phyloP scores from a whole-genome alignment of 139 green algal genomes.

The Microglena sp. region DNA sequence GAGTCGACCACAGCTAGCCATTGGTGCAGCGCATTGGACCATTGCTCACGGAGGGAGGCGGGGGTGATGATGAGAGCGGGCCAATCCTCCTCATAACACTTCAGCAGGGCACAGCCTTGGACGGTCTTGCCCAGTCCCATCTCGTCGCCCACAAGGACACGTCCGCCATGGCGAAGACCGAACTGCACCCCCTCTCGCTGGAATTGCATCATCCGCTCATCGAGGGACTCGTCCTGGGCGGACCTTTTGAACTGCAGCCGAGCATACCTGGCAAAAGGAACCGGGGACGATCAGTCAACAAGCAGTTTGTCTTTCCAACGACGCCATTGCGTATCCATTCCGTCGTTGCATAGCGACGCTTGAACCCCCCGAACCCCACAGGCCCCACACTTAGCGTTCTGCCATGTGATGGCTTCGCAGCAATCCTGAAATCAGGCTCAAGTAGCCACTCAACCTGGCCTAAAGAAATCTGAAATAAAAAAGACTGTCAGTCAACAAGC shows the following conservation, averaged over 20 bases:
- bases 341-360: background rate
- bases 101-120: slow-evolving; percentile 26
- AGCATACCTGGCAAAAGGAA: background rate
- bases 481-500: too few relatives aligned
- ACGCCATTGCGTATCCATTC: background rate
- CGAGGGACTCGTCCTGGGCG: slow-evolving; percentile 11
- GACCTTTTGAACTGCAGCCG: background rate
- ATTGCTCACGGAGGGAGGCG: slow-evolving; percentile 62
- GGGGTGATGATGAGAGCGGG: slow-evolving; percentile 66
- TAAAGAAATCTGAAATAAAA: too few relatives aligned
- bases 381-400: too few relatives aligned
- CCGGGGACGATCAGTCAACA: background rate
- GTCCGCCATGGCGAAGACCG: slow-evolving; percentile 51
- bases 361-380: too few relatives aligned
- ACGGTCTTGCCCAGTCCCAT: slow-evolving; percentile 75
- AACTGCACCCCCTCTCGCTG: slow-evolving; percentile 65
- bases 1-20: slow-evolving; percentile 25
- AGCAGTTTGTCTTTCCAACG: background rate
- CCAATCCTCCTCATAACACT: slow-evolving; percentile 66
- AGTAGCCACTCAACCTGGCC: too few relatives aligned
- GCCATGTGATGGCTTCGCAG: background rate
- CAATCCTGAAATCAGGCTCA: too few relatives aligned
- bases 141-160: slow-evolving; percentile 58
- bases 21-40: slow-evolving; percentile 53
- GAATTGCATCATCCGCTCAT: slow-evolving; percentile 43